Evolutionary conservation across 352 stramenopile species (phyloP).

Genomic region (Globisporangium megalacanthum): DNA sequence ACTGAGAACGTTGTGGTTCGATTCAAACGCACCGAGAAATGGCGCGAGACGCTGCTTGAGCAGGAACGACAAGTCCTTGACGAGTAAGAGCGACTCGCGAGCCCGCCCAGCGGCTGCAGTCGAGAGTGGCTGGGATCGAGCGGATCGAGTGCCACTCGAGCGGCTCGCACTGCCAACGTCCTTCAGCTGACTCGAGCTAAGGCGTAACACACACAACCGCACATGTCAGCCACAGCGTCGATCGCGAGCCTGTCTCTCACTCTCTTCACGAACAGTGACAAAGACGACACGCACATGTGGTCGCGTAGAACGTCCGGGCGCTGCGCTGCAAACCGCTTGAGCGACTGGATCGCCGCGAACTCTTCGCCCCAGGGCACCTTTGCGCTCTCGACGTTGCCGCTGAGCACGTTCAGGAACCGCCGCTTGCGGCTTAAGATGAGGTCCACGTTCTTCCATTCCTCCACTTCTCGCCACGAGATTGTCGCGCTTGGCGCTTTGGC

Average conservation of each 20-base stretch:
- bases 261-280: no score
- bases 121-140: conserved; percentile 6
- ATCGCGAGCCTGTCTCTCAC: background rate
- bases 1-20: no score
- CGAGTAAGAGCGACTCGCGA: conserved; percentile 34
- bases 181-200: conserved; percentile 22
- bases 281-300: conserved; percentile 35
- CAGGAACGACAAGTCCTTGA: conserved; percentile 60
- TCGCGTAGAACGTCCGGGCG: conserved; percentile 45
- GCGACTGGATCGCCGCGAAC: conserved; percentile 53
- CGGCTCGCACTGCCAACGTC: conserved; percentile 15
- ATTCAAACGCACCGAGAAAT: conserved; percentile 33
- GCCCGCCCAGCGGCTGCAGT: conserved; percentile 7
- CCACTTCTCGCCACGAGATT: conserved; percentile 37
- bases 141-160: conserved; percentile 2
- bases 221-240: background rate
- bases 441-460: conserved; percentile 59
- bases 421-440: conserved; percentile 49
- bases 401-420: conserved; percentile 29
- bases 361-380: conserved; percentile 55
- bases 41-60: conserved; percentile 36
- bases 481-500: background rate
- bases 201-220: background rate
- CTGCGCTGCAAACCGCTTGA: conserved; percentile 52
- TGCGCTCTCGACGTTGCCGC: conserved; percentile 31